Evolutionary conservation across 139 green algal genomes (phyloP).

Genomic region (Volvox reticuliferus): DNA sequence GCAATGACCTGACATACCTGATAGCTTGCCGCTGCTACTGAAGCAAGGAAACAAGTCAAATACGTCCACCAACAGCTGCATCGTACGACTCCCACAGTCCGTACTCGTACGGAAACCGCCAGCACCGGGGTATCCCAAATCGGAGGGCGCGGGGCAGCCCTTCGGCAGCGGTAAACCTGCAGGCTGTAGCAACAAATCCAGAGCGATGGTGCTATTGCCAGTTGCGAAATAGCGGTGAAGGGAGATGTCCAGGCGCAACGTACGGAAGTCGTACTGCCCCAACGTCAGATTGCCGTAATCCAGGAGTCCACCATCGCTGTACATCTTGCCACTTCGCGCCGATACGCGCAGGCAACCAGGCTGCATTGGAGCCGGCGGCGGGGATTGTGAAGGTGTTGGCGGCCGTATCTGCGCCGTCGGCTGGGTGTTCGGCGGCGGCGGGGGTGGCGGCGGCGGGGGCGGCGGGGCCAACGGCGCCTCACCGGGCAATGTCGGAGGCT

Average conservation of each 20-base stretch:
- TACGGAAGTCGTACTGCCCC: neutral
- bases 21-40: neutral
- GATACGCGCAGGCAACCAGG: conserved; percentile 12
- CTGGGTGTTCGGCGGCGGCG: neutral
- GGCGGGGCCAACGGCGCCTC: neutral
- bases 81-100: neutral
- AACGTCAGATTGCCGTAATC: conserved; percentile 31
- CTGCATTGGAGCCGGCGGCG: neutral
- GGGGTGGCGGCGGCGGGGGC: neutral
- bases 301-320: neutral
- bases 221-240: neutral
- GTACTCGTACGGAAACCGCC: conserved; percentile 7
- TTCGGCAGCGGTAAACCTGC: neutral
- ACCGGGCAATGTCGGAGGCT: neutral
- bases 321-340: neutral
- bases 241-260: neutral
- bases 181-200: neutral
- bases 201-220: neutral
- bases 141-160: neutral
- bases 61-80: neutral
- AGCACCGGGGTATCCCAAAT: neutral
- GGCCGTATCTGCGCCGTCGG: neutral
- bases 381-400: neutral
- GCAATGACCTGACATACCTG: neutral
- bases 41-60: neutral